Percentiles rank a stretch among this genome's conserved stretches.
Conservation (phyloP, 148 eudicot genomes). For the Nyssa sinensis region DNA sequence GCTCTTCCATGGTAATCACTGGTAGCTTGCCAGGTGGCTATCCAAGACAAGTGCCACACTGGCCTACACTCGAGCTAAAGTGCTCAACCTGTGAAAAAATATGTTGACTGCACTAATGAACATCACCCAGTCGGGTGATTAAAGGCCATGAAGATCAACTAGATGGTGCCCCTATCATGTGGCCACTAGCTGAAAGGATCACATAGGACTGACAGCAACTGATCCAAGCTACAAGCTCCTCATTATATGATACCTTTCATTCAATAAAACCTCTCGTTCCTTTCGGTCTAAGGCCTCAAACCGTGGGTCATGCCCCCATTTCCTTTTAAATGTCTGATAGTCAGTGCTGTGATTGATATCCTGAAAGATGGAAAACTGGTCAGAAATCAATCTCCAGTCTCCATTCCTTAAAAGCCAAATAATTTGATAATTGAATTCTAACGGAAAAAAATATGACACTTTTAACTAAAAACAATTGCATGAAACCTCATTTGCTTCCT, state of each 20-base stretch:
- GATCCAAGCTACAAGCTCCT: slow-evolving; percentile 11
- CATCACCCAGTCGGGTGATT: too few species aligned
- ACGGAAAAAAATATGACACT: slow-evolving; percentile 17
- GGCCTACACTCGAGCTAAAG: too few species aligned
- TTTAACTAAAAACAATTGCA: slow-evolving; percentile 27
- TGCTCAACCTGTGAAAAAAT: not conserved
- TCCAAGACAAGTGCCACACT: not conserved
- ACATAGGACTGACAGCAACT: not conserved
- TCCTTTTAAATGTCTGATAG: slow-evolving; percentile 78
- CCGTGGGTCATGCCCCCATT: slow-evolving; percentile 87
- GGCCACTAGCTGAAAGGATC: not conserved
- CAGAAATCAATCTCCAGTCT: slow-evolving; percentile 11
- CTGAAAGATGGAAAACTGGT: slow-evolving; percentile 36
- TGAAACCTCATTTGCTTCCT: slow-evolving; percentile 90
- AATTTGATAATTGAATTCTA: not conserved
- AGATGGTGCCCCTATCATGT: too few species aligned
- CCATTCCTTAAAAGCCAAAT: slow-evolving; percentile 1
- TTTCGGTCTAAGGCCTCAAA: slow-evolving; percentile 84
- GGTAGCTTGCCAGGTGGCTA: not conserved
- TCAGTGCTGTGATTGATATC: slow-evolving; percentile 73
- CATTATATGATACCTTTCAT: slow-evolving; percentile 68
- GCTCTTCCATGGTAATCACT: slow-evolving; percentile 2
- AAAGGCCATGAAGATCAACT: too few species aligned
- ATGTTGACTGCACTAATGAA: not conserved
- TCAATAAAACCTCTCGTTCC: slow-evolving; percentile 75